A percentile compares a stretch with the other conserved stretches of the same genome.
Conservation (phyloP, 495 filamentous ascomycete species). For the Lasiosphaeris hirsuta region DNA sequence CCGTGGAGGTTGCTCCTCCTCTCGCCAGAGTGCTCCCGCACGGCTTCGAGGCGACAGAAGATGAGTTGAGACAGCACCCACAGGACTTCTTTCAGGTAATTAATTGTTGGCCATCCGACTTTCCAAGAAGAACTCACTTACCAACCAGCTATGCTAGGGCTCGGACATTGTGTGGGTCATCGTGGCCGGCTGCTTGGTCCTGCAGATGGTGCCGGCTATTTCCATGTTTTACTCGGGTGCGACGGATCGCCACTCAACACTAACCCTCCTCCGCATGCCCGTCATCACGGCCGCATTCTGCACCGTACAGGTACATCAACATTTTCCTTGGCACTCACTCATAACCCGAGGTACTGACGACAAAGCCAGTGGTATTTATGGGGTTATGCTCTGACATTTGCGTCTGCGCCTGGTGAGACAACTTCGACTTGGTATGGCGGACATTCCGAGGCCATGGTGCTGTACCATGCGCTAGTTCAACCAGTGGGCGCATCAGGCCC, state of each 20-base stretch:
- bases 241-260: not conserved
- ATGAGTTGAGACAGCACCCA: not conserved
- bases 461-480: not conserved
- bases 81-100: not conserved
- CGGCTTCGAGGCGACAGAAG: not conserved
- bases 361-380: slow-evolving; percentile 1
- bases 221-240: slow-evolving; percentile 3
- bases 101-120: not conserved
- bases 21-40: not conserved
- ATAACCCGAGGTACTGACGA: not conserved
- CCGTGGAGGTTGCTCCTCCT: not conserved
- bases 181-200: not conserved
- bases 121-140: no score
- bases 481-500: not conserved
- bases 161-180: slow-evolving; percentile 1
- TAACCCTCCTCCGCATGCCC: not conserved
- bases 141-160: not conserved
- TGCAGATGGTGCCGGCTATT: slow-evolving; percentile 1
- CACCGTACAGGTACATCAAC: not conserved
- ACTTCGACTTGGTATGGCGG: slow-evolving; percentile 5
- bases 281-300: slow-evolving; percentile 1
- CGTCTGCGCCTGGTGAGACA: not conserved
- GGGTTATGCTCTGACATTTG: slow-evolving; percentile 3
- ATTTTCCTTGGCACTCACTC: no score
- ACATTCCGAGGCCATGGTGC: not conserved